phyloP scores from a whole-genome alignment of 805 yeast species.

The Wickerhamiella australiensis region DNA sequence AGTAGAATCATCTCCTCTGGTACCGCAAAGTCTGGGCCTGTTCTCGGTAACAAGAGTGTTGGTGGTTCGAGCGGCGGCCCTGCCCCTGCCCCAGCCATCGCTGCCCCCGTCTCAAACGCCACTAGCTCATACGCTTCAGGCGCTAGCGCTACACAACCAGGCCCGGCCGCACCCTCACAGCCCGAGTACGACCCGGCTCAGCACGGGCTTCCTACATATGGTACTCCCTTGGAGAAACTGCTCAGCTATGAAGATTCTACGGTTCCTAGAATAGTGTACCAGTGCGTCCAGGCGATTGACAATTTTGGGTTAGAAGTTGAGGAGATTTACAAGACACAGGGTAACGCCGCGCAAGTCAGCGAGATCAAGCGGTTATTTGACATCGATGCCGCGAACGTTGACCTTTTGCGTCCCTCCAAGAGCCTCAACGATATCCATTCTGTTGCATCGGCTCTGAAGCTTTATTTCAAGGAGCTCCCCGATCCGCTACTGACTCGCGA shows the following conservation, averaged over 20 bases:
- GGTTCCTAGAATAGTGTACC: slow-evolving; percentile 82
- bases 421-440: slow-evolving; percentile 71
- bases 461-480: slow-evolving; percentile 73
- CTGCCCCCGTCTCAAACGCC: no score
- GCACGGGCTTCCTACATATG: slow-evolving; percentile 47
- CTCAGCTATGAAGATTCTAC: slow-evolving; percentile 77
- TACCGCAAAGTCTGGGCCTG: slow-evolving; percentile 26
- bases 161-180: slow-evolving; percentile 13
- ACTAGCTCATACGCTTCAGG: no score
- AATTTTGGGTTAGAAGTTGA: slow-evolving; percentile 72
- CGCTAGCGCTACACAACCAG: slow-evolving; percentile 7
- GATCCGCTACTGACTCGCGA: slow-evolving; percentile 68
- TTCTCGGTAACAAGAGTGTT: slow-evolving; percentile 12
- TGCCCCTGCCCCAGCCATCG: not conserved
- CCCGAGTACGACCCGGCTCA: slow-evolving; percentile 25
- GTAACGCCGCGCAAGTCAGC: slow-evolving; percentile 62
- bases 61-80: not conserved
- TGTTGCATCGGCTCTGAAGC: slow-evolving; percentile 77
- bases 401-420: slow-evolving; percentile 42
- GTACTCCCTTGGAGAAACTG: slow-evolving; percentile 65
- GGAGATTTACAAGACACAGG: slow-evolving; percentile 81
- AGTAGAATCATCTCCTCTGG: slow-evolving; percentile 18
- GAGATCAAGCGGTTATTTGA: slow-evolving; percentile 55
- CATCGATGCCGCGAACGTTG: slow-evolving; percentile 46
- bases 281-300: slow-evolving; percentile 79